Evolutionary conservation across 1,284 basidiomycete genomes (phyloP), one percentile per base, ranked within the genome.

Genomic region (Marasmius sp.): DNA sequence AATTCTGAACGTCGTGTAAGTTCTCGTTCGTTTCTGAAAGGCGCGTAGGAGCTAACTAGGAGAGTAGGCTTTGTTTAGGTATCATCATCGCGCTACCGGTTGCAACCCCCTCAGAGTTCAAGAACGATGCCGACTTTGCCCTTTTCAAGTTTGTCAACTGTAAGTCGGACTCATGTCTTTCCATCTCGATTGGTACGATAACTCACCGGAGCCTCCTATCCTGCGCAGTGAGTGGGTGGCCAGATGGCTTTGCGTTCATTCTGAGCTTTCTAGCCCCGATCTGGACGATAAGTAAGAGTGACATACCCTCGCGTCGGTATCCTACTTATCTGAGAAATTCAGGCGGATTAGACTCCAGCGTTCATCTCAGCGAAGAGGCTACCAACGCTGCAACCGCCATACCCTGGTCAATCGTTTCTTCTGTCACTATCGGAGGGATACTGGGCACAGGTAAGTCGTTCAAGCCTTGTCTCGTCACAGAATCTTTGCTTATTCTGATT

Each of bases 61-160:
- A 52, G 39, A 10, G 20, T 48, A 91, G 89, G n/a, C 75, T 93
- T 18, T 89, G 86, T 65, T 70, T 93, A 6, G 89, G 83, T 0
- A 84, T 94, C 14, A 89, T 94, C 62, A 83, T 95, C 55, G 91
- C 87, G 0, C 79, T 95, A 1, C 92, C 92, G 0, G 84, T 81
- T 7, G 83, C 87, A 1, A 91, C 91, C 1, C 89, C 90, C 0
- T 74, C 75, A 2, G 83, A 88, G 63, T 83, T 87, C 67, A 87
- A 79, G 71, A 93, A 93, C 66, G 81, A 75, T 3, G 85, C 88
- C 0, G 81, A 80, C 39, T 92, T 83, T 63, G 91, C 87, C 0
- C 74, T 93, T 6, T 83, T 87, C 22, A 78, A 85, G 58, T 90
- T 90, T 62, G 70, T 75, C 6, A 85, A 86, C 61, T 64, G 86